Base-by-base conservation (phyloP, 257 asterid genomes). In the Plantago elongata region DNA sequence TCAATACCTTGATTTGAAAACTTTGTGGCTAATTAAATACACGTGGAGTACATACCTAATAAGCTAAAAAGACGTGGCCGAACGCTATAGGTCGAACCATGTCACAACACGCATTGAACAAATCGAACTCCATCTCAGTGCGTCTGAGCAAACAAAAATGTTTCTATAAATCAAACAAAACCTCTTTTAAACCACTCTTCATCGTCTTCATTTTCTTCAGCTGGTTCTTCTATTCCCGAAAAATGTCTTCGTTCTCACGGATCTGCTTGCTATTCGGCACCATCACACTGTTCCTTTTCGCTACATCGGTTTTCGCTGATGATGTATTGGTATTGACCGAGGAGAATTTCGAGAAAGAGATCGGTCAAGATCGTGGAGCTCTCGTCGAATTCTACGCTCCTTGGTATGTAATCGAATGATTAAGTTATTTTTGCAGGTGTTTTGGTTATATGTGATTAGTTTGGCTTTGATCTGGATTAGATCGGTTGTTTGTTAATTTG, bases 351-450 rank as follows among this genome's bases (percentile, higher is more conserved):
- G 95, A 89, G 60, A 81, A 89, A 42, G 92, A 87, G 76, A 90
- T 89, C 74, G 95, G 97, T 61, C 87, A 83, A 69, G 92, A 87
- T 81, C 92, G 90, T 65, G 90, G 75, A 45, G 95, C 97, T 68
- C 94, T 89, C 67, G 92, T 90, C 49, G 95, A 90, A 68, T 90
- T 90, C 80, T 90, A 90, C 60, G 95, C 97, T 69, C 97, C 97
- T 13, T 87, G 97, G 97, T 90, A 72, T 13, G 61, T 1, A 50
- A 18, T 18, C 8, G 49, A 1, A 15, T 61, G 1, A 45, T 54
- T 54, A 18, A 18, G 17, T 57, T 44, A n/a, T 45, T 29, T 45
- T 29, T 51, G 37, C 18, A 8, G 67, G 27, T 4, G n/a, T 49
- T 66, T 55, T 14, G 30, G n/a, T 64, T 66, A 46, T 27, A 3